Base-by-base conservation (phyloP, 2,329 filamentous ascomycete species). In the Clonostachys chloroleuca region DNA sequence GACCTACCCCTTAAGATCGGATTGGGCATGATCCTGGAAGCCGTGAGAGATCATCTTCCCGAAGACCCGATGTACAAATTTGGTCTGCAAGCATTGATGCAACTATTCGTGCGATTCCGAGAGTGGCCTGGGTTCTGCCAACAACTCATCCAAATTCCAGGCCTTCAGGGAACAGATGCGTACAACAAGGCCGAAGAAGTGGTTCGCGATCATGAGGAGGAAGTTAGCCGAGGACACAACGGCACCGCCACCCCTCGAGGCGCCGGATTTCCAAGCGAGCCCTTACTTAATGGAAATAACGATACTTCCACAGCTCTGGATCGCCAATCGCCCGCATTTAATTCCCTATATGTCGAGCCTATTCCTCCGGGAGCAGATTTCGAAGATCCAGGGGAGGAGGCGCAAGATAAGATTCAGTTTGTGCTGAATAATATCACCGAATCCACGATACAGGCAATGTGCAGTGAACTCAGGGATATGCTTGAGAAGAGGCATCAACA, bases 41-140 rank as follows among this genome's bases (percentile, higher is more conserved):
- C 94, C 12, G 91, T 99, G 20, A 81, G 89, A 53, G 91, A 96
- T 53, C 89, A 94, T 58, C 72, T 79, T 34, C 83, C 87, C 1
- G 87, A 95, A 34, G 84, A 92, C 51, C 84, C 89, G 2, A 97
- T 99, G 94, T 97, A 94, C 73, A 96, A 96, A 59, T 99, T 99
- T 62, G 94, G 95, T 12, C 78, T 99, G 12, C 94, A 99, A 63
- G 94, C 94, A 14, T 78, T 99, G 50, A 86, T 96, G 63, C 91
- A 97, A 64, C 80, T 97, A 46, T 84, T 90, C 47, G 78, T 82
- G 37, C 83, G 94, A 39, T 82, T 99, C 43, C 78, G 83, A 5
- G 94, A 99, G 61, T 99, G 94, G 94, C 90, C 91, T n/a, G 89
- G 88, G 3, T 95, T 96, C 58, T 97, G 92, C 64, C 85, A 87